Evolutionary conservation across 805 yeast genomes (phyloP).

Genomic region (Candida stauntonica): DNA sequence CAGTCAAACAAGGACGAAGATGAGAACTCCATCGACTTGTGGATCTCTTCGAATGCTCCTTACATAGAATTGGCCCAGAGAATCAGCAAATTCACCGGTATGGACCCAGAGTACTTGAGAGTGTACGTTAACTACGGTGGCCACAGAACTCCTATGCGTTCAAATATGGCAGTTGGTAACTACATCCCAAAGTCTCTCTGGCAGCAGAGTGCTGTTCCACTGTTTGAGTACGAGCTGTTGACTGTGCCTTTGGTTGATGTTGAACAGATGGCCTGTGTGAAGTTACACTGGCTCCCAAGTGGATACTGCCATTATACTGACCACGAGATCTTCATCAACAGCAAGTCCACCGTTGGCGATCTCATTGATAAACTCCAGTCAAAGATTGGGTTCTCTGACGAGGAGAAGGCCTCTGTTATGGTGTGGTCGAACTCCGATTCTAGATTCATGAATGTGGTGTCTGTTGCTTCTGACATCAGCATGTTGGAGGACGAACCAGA

Average conservation of each 20-base stretch:
- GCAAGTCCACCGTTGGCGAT: constrained; percentile 48
- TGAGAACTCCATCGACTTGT: constrained; percentile 43
- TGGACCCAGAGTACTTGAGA: constrained; percentile 59
- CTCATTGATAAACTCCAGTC: constrained; percentile 52
- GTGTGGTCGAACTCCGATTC: constrained; percentile 49
- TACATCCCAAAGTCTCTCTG: constrained; percentile 31
- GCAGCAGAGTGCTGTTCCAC: constrained; percentile 32
- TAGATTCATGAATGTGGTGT: constrained; percentile 34
- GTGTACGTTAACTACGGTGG: constrained; percentile 60
- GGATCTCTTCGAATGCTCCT: constrained; percentile 61
- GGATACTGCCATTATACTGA: constrained; percentile 67
- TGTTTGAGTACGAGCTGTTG: constrained; percentile 71
- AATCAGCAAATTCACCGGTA: constrained; percentile 49
- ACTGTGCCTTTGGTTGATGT: constrained; percentile 70
- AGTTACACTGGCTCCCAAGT: constrained; percentile 67
- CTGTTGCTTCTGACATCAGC: constrained; percentile 35
- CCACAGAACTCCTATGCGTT: constrained; percentile 46
- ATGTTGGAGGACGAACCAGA: constrained; percentile 34
- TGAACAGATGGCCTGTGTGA: constrained; percentile 68
- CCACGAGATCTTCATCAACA: constrained; percentile 67
- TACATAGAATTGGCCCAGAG: constrained; percentile 59
- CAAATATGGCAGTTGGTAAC: constrained; percentile 29
- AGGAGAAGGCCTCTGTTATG: constrained; percentile 42
- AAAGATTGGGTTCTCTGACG: constrained; percentile 48
- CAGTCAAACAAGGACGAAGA: constrained; percentile 18